These are phyloP conservation scores for Diaporthe helianthi DNA, from an alignment of 2,329 filamentous ascomycete species.

Conservation along the genomic window DNA sequence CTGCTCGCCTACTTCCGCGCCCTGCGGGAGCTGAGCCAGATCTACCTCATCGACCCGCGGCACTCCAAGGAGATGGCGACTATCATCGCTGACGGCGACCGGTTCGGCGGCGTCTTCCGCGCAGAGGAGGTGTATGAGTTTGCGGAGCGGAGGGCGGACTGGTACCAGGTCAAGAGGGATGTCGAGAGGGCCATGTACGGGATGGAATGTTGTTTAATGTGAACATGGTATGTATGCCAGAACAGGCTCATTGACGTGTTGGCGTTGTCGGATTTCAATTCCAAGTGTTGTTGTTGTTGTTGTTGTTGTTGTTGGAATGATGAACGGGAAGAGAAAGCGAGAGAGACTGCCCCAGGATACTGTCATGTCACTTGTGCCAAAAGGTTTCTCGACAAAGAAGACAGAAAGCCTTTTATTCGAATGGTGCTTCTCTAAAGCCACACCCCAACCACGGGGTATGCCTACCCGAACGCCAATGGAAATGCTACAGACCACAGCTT, in stretches of 20 bases:
- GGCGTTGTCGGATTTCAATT: not conserved
- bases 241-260: not conserved
- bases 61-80: conserved; percentile 95
- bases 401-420: not conserved
- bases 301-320: too few species aligned
- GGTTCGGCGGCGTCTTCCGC: conserved; percentile 90
- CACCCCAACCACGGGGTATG: not conserved
- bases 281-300: too few species aligned
- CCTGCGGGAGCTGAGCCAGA: conserved; percentile 89
- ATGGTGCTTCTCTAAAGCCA: not conserved
- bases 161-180: conserved; percentile 86
- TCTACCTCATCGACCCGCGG: conserved; percentile 86
- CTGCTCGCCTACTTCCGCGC: conserved; percentile 90
- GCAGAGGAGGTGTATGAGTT: conserved; percentile 98
- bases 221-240: conserved; percentile 39
- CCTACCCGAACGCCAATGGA: not conserved
- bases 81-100: conserved; percentile 89
- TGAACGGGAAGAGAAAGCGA: not conserved
- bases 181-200: conserved; percentile 99
- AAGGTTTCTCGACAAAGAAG: not conserved
- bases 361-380: not conserved
- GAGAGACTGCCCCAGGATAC: not conserved
- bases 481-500: not conserved
- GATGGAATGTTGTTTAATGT: conserved; percentile 88
- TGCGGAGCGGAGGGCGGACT: conserved; percentile 90